phyloP scores from a whole-genome alignment of 2,329 filamentous ascomycete genomes.

The Sclerotinia glacialis region DNA sequence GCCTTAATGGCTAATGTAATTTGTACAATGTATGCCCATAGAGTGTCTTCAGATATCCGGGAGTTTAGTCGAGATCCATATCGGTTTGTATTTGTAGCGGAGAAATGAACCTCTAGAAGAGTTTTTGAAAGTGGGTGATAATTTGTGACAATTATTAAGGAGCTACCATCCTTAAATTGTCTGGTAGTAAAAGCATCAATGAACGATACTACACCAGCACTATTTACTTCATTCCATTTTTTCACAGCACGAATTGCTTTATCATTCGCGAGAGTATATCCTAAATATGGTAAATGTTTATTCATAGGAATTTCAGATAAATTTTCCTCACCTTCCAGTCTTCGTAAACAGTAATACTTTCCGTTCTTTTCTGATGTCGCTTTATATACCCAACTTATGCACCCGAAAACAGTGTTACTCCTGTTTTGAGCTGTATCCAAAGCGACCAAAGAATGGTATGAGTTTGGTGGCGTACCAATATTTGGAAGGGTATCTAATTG shows the following conservation, averaged over 20 bases:
- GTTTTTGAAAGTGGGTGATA: constrained; percentile 92
- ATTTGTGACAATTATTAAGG: constrained; percentile 88
- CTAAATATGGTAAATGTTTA: constrained; percentile 41
- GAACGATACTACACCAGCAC: constrained; percentile 77
- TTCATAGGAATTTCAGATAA: background rate
- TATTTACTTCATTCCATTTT: constrained; percentile 83
- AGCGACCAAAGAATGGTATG: constrained; percentile 89
- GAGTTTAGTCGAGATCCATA: constrained; percentile 42
- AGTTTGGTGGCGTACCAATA: constrained; percentile 73
- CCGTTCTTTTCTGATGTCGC: constrained; percentile 86
- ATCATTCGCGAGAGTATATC: constrained; percentile 84
- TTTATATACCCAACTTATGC: constrained; percentile 93
- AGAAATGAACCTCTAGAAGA: constrained; percentile 76
- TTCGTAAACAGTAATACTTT: constrained; percentile 79
- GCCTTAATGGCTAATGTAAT: constrained; percentile 83
- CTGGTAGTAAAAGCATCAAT: constrained; percentile 92
- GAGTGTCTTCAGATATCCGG: constrained; percentile 63
- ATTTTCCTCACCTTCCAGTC: constrained; percentile 66
- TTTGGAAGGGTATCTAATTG: constrained; percentile 41
- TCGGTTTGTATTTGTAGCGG: constrained; percentile 34
- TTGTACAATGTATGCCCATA: constrained; percentile 93
- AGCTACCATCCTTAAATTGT: constrained; percentile 83
- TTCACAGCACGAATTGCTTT: constrained; percentile 82
- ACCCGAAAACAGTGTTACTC: constrained; percentile 76
- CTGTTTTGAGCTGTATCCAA: constrained; percentile 80